phyloP scores from a whole-genome alignment of 2,329 filamentous ascomycete genomes.

The Sodiomyces alkalinus region DNA sequence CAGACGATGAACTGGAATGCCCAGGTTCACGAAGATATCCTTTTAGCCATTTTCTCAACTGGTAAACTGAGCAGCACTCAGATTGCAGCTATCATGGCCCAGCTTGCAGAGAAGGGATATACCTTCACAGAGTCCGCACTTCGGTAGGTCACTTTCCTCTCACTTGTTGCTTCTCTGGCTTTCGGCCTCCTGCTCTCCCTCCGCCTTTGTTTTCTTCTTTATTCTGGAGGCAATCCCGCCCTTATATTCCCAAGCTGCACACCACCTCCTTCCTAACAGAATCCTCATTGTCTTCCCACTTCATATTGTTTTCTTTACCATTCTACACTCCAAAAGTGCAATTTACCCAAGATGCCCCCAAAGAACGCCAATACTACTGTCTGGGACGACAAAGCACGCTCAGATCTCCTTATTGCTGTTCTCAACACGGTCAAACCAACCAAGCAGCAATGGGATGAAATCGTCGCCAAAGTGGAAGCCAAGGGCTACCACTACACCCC shows the following conservation, averaged over 20 bases:
- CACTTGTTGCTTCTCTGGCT: conserved; percentile 1
- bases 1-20: conserved; percentile 24
- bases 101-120: conserved; percentile 18
- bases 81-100: conserved; percentile 21
- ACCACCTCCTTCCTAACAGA: background rate
- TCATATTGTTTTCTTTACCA: conserved; percentile 2
- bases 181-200: background rate
- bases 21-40: conserved; percentile 26
- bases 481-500: conserved; percentile 23
- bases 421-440: conserved; percentile 19
- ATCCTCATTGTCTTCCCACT: conserved; percentile 4
- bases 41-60: conserved; percentile 23
- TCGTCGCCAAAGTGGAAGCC: conserved; percentile 15
- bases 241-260: background rate
- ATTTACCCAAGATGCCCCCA: background rate
- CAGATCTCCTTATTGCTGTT: conserved; percentile 21
- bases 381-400: conserved; percentile 22
- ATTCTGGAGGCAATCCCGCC: background rate
- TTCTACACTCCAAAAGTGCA: background rate
- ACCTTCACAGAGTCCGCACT: conserved; percentile 24
- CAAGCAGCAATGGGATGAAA: conserved; percentile 15
- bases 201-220: conserved; percentile 8
- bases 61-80: conserved; percentile 16
- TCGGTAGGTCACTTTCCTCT: conserved; percentile 16
- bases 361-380: conserved; percentile 2